phyloP scores from a whole-genome alignment of 208 protist genomes.

The Acanthamoeba quina region DNA sequence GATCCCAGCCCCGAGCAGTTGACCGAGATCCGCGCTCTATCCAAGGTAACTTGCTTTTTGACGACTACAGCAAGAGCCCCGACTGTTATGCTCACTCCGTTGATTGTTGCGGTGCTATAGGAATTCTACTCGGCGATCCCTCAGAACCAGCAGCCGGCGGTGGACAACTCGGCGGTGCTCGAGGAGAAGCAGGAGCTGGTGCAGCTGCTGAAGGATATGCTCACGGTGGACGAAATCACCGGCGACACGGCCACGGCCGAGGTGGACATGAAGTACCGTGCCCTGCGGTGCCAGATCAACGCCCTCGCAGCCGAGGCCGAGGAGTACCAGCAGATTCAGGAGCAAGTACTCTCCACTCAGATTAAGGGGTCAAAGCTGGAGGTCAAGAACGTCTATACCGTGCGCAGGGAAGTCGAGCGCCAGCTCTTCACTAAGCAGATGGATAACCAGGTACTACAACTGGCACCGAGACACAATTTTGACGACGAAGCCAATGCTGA shows the following conservation, averaged over 20 bases:
- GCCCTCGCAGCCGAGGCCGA: neutral
- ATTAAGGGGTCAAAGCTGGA: constrained; percentile 29
- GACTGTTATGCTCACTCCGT: too few species aligned
- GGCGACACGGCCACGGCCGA: constrained; percentile 18
- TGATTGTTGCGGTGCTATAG: neutral
- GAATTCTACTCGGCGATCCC: constrained; percentile 45
- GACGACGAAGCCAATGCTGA: neutral
- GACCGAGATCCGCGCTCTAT: neutral
- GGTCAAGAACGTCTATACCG: constrained; percentile 64
- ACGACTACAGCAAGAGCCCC: too few species aligned
- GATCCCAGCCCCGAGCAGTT: neutral
- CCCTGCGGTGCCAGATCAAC: constrained; percentile 72
- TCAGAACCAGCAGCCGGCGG: constrained; percentile 3
- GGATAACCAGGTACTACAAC: neutral
- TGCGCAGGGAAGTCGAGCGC: neutral
- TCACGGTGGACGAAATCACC: constrained; percentile 66
- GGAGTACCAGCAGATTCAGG: constrained; percentile 63
- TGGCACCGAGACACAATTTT: too few species aligned
- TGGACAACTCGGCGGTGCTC: constrained; percentile 8
- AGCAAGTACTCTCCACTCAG: neutral
- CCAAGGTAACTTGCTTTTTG: neutral
- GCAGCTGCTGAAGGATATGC: constrained; percentile 54
- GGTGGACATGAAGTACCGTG: constrained; percentile 77
- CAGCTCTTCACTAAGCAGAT: constrained; percentile 56
- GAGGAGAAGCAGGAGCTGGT: constrained; percentile 53